A percentile compares a stretch with the other conserved stretches of the same genome.
Evolutionary conservation across 108 stramenopile species (phyloP).

Genomic region (Conticribra guillardii): DNA sequence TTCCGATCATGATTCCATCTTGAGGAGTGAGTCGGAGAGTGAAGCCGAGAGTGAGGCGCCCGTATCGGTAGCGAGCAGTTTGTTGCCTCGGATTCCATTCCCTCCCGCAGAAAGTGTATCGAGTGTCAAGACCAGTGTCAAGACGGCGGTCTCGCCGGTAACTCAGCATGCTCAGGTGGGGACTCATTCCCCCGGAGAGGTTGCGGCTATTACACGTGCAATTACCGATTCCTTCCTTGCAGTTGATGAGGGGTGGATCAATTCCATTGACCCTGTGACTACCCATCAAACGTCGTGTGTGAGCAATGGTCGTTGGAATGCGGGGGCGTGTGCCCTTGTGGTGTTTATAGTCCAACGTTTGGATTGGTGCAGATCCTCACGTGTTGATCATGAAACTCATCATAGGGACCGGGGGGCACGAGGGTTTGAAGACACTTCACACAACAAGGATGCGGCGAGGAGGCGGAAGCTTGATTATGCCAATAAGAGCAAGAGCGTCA

Average conservation of each 20-base stretch:
- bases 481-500: slow-evolving; percentile 66
- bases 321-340: slow-evolving; percentile 83
- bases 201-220: slow-evolving; percentile 68
- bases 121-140: slow-evolving; percentile 78
- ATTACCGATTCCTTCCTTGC: slow-evolving; percentile 82
- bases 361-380: slow-evolving; percentile 63
- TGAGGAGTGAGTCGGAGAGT: slow-evolving; percentile 26
- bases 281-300: slow-evolving; percentile 85
- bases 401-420: slow-evolving; percentile 49
- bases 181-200: slow-evolving; percentile 73
- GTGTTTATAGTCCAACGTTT: slow-evolving; percentile 76
- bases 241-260: slow-evolving; percentile 89
- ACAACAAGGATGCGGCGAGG: slow-evolving; percentile 80
- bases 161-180: slow-evolving; percentile 62
- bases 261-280: slow-evolving; percentile 81
- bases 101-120: slow-evolving; percentile 47
- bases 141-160: slow-evolving; percentile 61
- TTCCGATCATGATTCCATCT: neutral
- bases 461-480: slow-evolving; percentile 77
- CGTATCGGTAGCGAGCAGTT: slow-evolving; percentile 38
- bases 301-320: slow-evolving; percentile 86
- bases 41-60: slow-evolving; percentile 49
- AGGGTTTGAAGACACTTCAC: slow-evolving; percentile 67
- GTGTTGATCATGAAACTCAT: slow-evolving; percentile 50
- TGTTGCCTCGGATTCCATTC: slow-evolving; percentile 33